Percentiles rank a stretch among this genome's conserved stretches.
Evolutionary conservation across 441 rosid genomes (phyloP).

Genomic region (Aleurites moluccanus): DNA sequence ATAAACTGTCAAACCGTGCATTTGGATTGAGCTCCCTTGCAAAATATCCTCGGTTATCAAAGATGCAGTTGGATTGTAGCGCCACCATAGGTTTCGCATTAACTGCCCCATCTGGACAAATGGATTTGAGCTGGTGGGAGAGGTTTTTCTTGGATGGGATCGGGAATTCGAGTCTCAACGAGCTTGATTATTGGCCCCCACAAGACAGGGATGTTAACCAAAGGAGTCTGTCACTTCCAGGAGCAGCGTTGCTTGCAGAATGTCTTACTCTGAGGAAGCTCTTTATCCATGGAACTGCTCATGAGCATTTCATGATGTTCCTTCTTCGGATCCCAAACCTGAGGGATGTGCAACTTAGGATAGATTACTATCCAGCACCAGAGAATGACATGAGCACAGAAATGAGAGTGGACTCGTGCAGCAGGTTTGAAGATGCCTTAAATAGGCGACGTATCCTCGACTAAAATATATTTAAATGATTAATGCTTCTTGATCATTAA

Average conservation of each 20-base stretch:
- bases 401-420: slow-evolving; percentile 76
- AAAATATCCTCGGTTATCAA: slow-evolving; percentile 59
- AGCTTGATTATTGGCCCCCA: slow-evolving; percentile 93
- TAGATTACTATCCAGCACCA: slow-evolving; percentile 87
- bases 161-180: slow-evolving; percentile 50
- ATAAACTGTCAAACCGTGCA: slow-evolving; percentile 49
- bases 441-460: slow-evolving; percentile 59
- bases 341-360: slow-evolving; percentile 88
- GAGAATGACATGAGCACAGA: slow-evolving; percentile 83
- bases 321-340: slow-evolving; percentile 50
- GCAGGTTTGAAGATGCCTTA: slow-evolving; percentile 75
- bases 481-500: background rate
- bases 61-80: slow-evolving; percentile 78
- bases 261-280: slow-evolving; percentile 69
- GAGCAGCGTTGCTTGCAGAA: slow-evolving; percentile 61
- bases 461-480: slow-evolving; percentile 25
- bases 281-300: slow-evolving; percentile 85
- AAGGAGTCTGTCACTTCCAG: slow-evolving; percentile 75
- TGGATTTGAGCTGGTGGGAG: slow-evolving; percentile 94
- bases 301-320: slow-evolving; percentile 87
- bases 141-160: slow-evolving; percentile 79
- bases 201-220: slow-evolving; percentile 89
- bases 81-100: slow-evolving; percentile 71
- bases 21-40: slow-evolving; percentile 71
- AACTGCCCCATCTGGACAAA: slow-evolving; percentile 80